Base-by-base conservation (phyloP, 75 land plant species). In the Larix kaempferi region DNA sequence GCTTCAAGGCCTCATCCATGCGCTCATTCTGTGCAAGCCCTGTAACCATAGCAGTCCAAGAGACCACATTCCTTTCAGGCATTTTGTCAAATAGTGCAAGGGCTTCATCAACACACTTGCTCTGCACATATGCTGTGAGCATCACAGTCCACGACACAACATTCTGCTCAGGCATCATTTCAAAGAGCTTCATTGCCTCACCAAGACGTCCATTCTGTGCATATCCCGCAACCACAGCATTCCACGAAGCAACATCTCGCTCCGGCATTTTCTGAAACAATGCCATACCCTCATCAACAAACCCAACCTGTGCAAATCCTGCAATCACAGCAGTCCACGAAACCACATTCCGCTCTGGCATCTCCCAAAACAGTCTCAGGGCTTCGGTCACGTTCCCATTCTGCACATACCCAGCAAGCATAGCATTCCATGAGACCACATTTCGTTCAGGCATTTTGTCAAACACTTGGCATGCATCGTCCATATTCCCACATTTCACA, bases 21-120 rank as follows among this genome's bases (percentile, higher is more conserved):
- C 55, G 64, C 14, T 80, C 67, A 69, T 83, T 82, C 76, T 88
- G 88, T 14, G 90, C 84, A 76, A 86, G 88, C 74, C 93, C 90
- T 64, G 90, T n/a, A 29, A 86, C 79, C 71, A 86, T 64, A 5
- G 85, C 57, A 52, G 76, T 83, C 87, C 87, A 86, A 0, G 82
- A 75, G 13, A 79, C 85, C 10, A 39, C 26, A 65, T 84, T 78
- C 26, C 66, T 79, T 2, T 52, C 6, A 15, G 79, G 60, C 78
- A 85, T 78, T 69, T 27, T 74, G 52, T 78, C 76, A 65, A 87
- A 84, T 55, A 85, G 23, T 13, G 29, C 52, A 5, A 76, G 78
- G 4, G 81, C 87, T 14, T 56, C 33, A 57, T 59, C 63, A 7
- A 85, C 29, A 21, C 83, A 56, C 22, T 84, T 80, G 25, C 65